Percentiles rank a stretch among this genome's conserved stretches.
Conservation (phyloP, 495 filamentous ascomycete species). For the Cercophora samala region DNA sequence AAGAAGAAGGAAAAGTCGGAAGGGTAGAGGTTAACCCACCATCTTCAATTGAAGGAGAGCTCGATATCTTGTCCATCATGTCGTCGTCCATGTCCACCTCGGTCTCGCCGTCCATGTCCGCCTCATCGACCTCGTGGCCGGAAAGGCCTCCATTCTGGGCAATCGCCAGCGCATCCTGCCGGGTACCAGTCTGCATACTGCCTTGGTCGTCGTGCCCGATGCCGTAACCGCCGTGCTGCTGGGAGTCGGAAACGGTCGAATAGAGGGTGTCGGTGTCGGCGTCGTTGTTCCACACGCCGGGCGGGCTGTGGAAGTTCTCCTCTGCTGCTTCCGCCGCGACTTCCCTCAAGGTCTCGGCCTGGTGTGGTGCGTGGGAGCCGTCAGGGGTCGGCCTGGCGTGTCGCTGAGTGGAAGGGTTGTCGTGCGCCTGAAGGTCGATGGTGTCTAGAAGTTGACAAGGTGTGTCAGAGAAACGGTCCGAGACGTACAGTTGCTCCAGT, state of each 20-base stretch:
- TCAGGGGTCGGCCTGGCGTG: slow-evolving; percentile 47
- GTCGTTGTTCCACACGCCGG: slow-evolving; percentile 50
- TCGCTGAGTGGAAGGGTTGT: slow-evolving; percentile 77
- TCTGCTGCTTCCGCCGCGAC: slow-evolving; percentile 70
- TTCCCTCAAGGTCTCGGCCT: slow-evolving; percentile 76
- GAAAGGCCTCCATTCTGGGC: slow-evolving; percentile 52
- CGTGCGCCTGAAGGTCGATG: slow-evolving; percentile 78
- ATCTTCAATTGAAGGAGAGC: slow-evolving; percentile 97
- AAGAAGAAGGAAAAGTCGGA: slow-evolving; percentile 29
- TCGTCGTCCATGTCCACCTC: slow-evolving; percentile 82
- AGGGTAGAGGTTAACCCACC: slow-evolving; percentile 62
- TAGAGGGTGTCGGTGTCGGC: slow-evolving; percentile 34
- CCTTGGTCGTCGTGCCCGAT: slow-evolving; percentile 17
- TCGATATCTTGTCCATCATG: slow-evolving; percentile 96
- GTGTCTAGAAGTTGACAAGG: slow-evolving; percentile 61
- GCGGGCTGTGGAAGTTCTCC: slow-evolving; percentile 56
- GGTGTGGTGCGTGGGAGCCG: slow-evolving; percentile 72
- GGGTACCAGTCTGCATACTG: slow-evolving; percentile 38
- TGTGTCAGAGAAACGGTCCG: slow-evolving; percentile 28
- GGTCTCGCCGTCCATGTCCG: slow-evolving; percentile 60
- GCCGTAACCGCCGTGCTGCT: slow-evolving; percentile 11
- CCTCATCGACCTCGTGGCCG: slow-evolving; percentile 61
- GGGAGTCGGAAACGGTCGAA: slow-evolving; percentile 11
- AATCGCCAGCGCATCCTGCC: slow-evolving; percentile 53
- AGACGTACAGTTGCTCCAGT: slow-evolving; percentile 16